phyloP scores from a whole-genome alignment of 1,284 basidiomycete genomes.

The Sporisorium exsertum region DNA sequence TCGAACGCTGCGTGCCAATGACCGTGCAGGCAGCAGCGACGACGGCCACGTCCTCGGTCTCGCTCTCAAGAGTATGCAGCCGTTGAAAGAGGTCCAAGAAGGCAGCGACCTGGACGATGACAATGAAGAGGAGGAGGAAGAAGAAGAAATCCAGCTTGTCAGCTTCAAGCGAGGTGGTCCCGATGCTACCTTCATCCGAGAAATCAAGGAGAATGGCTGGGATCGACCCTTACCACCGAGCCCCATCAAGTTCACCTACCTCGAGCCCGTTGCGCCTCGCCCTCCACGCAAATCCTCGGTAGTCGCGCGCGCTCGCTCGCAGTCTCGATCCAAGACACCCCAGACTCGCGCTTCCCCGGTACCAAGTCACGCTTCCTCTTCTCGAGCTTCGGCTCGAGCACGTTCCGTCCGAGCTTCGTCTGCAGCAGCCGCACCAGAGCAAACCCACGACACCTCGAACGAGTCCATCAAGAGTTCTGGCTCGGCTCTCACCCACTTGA shows the following conservation, averaged over 20 bases:
- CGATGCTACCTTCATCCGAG: slow-evolving; percentile 46
- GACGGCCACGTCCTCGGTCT: slow-evolving; percentile 26
- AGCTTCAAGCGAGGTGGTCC: slow-evolving; percentile 40
- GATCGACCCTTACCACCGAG: slow-evolving; percentile 31
- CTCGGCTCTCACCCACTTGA: slow-evolving; percentile 18
- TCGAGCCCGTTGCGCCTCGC: slow-evolving; percentile 23
- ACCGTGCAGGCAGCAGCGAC: slow-evolving; percentile 10
- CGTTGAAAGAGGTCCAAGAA: slow-evolving; percentile 15
- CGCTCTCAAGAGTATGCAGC: too few species aligned
- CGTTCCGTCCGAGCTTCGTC: slow-evolving; percentile 25
- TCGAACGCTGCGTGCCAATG: slow-evolving; percentile 3
- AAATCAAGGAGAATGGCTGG: slow-evolving; percentile 50
- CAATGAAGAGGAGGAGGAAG: slow-evolving; percentile 28
- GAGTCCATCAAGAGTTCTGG: slow-evolving; percentile 41
- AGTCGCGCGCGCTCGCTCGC: slow-evolving; percentile 13
- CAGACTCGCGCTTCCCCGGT: slow-evolving; percentile 25
- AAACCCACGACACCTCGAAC: slow-evolving; percentile 15
- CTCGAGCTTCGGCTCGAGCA: slow-evolving; percentile 4
- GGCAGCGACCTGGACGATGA: slow-evolving; percentile 1
- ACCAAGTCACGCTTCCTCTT: slow-evolving; percentile 18
- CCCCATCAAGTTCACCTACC: slow-evolving; percentile 50
- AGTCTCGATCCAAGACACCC: slow-evolving; percentile 41
- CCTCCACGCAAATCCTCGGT: slow-evolving; percentile 21
- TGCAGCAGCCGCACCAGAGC: slow-evolving; percentile 7
- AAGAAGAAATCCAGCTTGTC: slow-evolving; percentile 42